Evolutionary conservation across 176 grass and related monocot genomes (phyloP).

Genomic region (Oryza officinalis): DNA sequence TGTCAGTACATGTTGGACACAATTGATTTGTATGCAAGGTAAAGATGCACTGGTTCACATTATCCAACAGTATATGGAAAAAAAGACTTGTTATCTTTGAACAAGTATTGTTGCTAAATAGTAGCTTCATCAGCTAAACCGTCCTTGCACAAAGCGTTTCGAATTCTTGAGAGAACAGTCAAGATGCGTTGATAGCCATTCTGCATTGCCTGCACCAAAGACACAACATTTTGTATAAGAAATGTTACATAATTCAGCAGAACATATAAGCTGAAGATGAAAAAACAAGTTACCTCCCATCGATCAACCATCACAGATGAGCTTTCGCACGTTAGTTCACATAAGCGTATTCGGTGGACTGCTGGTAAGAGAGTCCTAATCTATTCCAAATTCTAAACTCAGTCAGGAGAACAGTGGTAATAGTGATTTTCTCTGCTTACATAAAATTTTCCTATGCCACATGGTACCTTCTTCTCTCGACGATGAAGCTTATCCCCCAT

Average conservation of each 20-base stretch:
- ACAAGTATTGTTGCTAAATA: neutral
- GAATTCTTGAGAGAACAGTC: slow-evolving; percentile 52
- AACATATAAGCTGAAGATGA: neutral
- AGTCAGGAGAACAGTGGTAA: neutral
- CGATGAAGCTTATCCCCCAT: too few species aligned
- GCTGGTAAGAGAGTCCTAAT: slow-evolving; percentile 65
- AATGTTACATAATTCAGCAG: neutral
- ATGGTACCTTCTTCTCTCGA: too few species aligned
- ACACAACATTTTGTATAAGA: neutral
- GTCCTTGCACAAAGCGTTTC: too few species aligned
- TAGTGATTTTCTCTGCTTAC: neutral
- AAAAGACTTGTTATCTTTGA: neutral
- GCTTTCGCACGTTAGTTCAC: slow-evolving; percentile 66
- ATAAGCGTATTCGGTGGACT: slow-evolving; percentile 54
- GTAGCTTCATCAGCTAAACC: too few species aligned
- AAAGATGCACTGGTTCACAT: neutral
- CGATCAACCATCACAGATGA: slow-evolving; percentile 83
- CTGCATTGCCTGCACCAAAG: slow-evolving; percentile 63
- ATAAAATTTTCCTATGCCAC: neutral
- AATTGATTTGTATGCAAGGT: too few species aligned
- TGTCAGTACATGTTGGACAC: too few species aligned
- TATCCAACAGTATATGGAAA: neutral
- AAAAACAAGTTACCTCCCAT: slow-evolving; percentile 80
- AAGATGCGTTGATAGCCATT: slow-evolving; percentile 68
- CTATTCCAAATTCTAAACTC: slow-evolving; percentile 3